Evolutionary conservation across 805 yeast species (phyloP), one percentile per base, ranked within the genome.

Genomic region (Wickerhamiella parazyma): DNA sequence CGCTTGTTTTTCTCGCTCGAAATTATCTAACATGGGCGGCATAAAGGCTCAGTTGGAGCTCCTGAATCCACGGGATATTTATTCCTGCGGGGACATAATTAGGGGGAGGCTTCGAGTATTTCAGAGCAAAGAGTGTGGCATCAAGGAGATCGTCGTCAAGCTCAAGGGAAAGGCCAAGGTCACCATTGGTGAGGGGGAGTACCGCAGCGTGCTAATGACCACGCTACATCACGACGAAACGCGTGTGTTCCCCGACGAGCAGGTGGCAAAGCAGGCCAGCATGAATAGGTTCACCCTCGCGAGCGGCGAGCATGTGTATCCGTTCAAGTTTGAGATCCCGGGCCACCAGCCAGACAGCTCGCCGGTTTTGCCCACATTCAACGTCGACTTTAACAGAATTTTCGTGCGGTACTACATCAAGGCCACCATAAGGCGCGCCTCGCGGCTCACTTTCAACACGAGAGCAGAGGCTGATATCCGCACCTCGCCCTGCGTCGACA

Each of bases 111-210:
- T 42, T 14, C 18, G 18, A 6, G 34, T 42, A 21, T 6, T 10
- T 5, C 38, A 17, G 6, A 37, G 36, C 22, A 36, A 33, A 16
- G 38, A 36, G 16, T 16, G 38, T 18, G 21, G 33, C 29, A 36
- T 42, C 26, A 36, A 37, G 21, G 37, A 42, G 41, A 36, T 42
- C 14, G 41, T 42, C 14, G 29, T 42, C 28, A 42, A 42, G 31
- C 34, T 42, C 16, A 36, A 36, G 16, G 45, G 41, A 4, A 36
- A 36, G 18, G 37, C 41, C 19, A 36, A 42, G 21, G 45, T 42
- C 18, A 36, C 45, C 10, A 36, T 42, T 14, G 45, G 45, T 11
- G 45, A 42, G 25, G 45, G 45, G 22, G 35, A 36, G 34, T 42
- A 42, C 31, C 45, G 45, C 22, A 35, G 41, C 25, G 41, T 37